Conservation (phyloP, 1,284 basidiomycete genomes). For the Trichosporon ovoides region DNA sequence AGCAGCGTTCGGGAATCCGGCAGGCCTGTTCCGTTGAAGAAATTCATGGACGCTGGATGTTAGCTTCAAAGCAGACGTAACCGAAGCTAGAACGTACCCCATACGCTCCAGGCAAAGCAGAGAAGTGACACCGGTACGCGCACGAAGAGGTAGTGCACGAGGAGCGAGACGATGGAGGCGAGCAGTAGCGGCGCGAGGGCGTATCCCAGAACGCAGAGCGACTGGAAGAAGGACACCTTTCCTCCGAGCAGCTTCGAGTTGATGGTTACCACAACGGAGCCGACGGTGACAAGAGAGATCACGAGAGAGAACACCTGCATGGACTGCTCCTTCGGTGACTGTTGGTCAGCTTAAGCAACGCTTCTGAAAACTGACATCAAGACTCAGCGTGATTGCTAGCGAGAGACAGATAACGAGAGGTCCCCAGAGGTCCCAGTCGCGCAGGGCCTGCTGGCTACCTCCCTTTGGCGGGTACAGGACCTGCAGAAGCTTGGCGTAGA, state of each 20-base stretch:
- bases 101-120: constrained; percentile 90
- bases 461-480: constrained; percentile 77
- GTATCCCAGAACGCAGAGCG: constrained; percentile 82
- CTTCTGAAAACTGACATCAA: constrained; percentile 65
- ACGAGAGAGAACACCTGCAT: constrained; percentile 87
- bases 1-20: constrained; percentile 79
- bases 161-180: constrained; percentile 78
- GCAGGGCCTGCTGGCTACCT: constrained; percentile 69
- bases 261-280: constrained; percentile 80
- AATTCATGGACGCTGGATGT: constrained; percentile 76
- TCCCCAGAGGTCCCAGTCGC: constrained; percentile 95
- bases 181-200: constrained; percentile 84
- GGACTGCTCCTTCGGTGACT: constrained; percentile 78
- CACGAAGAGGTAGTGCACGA: constrained; percentile 77
- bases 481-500: constrained; percentile 85
- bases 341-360: constrained; percentile 4
- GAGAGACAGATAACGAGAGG: constrained; percentile 78
- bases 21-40: constrained; percentile 86
- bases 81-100: constrained; percentile 63
- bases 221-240: constrained; percentile 95
- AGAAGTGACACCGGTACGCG: constrained; percentile 74
- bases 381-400: constrained; percentile 78
- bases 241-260: constrained; percentile 95
- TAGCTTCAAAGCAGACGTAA: neutral
- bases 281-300: constrained; percentile 81